These are phyloP conservation scores for Flagelloscypha sp. DNA, from an alignment of 768 basidiomycete species.

Conservation along the genomic window DNA sequence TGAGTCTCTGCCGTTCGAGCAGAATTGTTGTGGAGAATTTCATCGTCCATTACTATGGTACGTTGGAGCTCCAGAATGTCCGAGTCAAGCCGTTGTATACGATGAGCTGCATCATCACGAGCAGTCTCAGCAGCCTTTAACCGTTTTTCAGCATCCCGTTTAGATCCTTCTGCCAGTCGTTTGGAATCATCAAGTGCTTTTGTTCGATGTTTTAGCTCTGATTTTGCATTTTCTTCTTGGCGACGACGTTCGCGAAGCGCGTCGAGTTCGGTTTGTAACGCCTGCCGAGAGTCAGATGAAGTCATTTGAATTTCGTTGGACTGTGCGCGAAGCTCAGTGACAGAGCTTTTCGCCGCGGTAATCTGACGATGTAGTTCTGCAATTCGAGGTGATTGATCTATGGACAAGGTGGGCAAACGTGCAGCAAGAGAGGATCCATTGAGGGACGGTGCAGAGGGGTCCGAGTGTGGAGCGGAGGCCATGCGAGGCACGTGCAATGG, in stretches of 20 bases:
- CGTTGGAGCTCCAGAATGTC: constrained; percentile 52
- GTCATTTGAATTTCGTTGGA: constrained; percentile 50
- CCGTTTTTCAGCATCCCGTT: constrained; percentile 83
- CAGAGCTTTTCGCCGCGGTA: constrained; percentile 46
- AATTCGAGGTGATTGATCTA: constrained; percentile 62
- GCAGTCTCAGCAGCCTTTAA: constrained; percentile 59
- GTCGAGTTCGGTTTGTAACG: constrained; percentile 68
- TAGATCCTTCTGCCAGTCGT: constrained; percentile 70
- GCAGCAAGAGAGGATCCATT: constrained; percentile 9
- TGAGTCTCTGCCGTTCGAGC: too few species aligned
- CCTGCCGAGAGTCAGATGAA: constrained; percentile 51
- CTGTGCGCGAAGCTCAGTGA: constrained; percentile 63
- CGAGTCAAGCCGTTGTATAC: constrained; percentile 50
- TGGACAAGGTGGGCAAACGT: constrained; percentile 24
- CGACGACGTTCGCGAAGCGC: constrained; percentile 66
- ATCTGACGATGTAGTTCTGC: constrained; percentile 74
- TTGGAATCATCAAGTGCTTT: constrained; percentile 83
- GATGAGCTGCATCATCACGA: constrained; percentile 53
- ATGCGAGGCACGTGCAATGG: constrained; percentile 61
- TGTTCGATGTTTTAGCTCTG: constrained; percentile 75
- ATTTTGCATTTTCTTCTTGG: constrained; percentile 70
- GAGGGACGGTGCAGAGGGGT: constrained; percentile 17
- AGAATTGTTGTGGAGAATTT: too few species aligned
- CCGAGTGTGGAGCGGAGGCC: constrained; percentile 22
- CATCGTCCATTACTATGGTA: too few species aligned